These are phyloP conservation scores for Juglanconis juglandina DNA, from an alignment of 2,329 filamentous ascomycete species.

Conservation along the genomic window DNA sequence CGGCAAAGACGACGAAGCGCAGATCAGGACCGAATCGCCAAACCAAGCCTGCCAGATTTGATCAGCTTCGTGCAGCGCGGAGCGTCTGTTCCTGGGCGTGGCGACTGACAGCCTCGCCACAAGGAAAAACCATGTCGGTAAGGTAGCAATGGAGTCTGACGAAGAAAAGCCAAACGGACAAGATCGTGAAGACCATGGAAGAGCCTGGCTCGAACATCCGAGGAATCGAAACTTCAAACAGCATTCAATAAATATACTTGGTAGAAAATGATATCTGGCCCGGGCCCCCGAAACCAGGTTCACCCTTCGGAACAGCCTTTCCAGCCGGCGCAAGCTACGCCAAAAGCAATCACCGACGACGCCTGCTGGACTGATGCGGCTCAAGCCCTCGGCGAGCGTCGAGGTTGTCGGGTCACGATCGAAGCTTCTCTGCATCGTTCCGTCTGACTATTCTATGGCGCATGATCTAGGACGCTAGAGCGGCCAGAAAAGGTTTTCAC, in stretches of 20 bases:
- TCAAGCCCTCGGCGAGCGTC: background rate
- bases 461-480: background rate
- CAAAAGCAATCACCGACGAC: slow-evolving; percentile 4
- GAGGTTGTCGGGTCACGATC: background rate
- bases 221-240: background rate
- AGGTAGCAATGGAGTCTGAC: slow-evolving; percentile 6
- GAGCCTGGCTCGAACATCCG: background rate
- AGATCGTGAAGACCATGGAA: background rate
- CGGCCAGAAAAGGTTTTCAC: background rate
- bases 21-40: background rate
- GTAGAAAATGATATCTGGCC: background rate
- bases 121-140: slow-evolving; percentile 15
- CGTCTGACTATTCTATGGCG: background rate
- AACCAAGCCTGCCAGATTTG: background rate
- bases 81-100: background rate
- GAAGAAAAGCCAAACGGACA: background rate
- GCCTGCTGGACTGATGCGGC: background rate
- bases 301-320: background rate
- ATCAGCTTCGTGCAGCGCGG: background rate
- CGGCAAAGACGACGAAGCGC: background rate
- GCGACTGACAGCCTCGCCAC: slow-evolving; percentile 1
- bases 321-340: background rate
- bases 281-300: slow-evolving; percentile 3
- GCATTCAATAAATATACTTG: background rate
- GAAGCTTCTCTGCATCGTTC: background rate